Percentiles rank a stretch among this genome's conserved stretches.
Conservation (phyloP, 192 early-diverging fungal genomes). For the Podila epigama region DNA sequence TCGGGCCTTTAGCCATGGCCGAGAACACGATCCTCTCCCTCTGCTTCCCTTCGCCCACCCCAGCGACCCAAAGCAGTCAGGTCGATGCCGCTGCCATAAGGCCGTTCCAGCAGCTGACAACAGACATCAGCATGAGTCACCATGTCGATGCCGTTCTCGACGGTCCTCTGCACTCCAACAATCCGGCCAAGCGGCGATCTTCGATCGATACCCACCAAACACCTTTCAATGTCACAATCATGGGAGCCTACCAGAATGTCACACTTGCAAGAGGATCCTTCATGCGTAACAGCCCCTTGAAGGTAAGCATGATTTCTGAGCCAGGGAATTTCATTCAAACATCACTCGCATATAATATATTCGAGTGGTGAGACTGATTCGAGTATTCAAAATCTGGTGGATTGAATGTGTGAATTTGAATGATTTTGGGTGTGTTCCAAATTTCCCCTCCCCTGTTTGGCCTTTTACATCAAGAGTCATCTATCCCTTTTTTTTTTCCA, state of each 20-base stretch:
- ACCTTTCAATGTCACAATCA: slow-evolving; percentile 54
- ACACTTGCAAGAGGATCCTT: slow-evolving; percentile 51
- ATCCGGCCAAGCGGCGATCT: neutral
- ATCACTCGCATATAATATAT: no score
- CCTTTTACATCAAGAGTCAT: no score
- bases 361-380: no score
- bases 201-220: slow-evolving; percentile 43
- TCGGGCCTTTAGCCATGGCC: slow-evolving; percentile 34
- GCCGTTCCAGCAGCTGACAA: slow-evolving; percentile 32
- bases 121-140: slow-evolving; percentile 16
- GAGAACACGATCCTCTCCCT: slow-evolving; percentile 45
- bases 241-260: slow-evolving; percentile 43
- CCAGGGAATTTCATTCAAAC: slow-evolving; percentile 4
- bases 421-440: no score
- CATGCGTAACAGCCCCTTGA: slow-evolving; percentile 53
- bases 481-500: no score
- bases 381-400: no score
- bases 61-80: slow-evolving; percentile 4
- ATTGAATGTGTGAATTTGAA: no score
- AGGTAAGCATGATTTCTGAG: slow-evolving; percentile 23
- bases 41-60: slow-evolving; percentile 30
- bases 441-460: no score
- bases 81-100: slow-evolving; percentile 20
- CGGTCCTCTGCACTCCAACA: slow-evolving; percentile 4
- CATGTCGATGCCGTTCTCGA: slow-evolving; percentile 29